Evolutionary conservation across 768 basidiomycete genomes (phyloP), one percentile per base, ranked within the genome.

Genomic region (Psilocybe tampanensis): DNA sequence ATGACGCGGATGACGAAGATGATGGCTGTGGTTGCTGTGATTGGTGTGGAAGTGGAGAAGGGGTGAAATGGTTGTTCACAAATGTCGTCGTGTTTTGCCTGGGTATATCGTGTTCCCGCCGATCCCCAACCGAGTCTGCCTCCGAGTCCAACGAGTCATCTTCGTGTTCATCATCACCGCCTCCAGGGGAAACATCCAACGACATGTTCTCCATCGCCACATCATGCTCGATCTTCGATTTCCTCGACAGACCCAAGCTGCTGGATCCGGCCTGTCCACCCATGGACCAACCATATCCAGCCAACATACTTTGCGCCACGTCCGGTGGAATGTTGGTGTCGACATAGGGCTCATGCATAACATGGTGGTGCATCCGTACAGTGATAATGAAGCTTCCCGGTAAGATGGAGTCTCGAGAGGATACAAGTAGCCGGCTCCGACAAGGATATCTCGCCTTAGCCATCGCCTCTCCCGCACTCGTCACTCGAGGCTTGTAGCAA

Each of bases 401-500:
- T 6, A 42, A 48, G 9, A 56, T 64, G 13, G 69, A 66, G 41
- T 80, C 74, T 3, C 77, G 65, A 8, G 77, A 80, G n/a, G 78
- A 74, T 22, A 81, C 76, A 52, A 80, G 69, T 18, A 81, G 72
- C 8, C 79, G 72, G 61, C 78, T 79, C 21, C 73, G 71, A 60
- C 80, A 81, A 13, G 78, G 71, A 64, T 69, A 82, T 24, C 79
- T 69, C 17, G 67, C 63, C 58, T 78, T 80, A 1, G 77, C 76
- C 58, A 78, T 67, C 2, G 64, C 62, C 26, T 75, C 72, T 29
- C 77, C 75, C 39, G 72, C 69, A 58, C 69, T 73, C 12, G 75
- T 70, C 23, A 70, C 63, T 32, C 74, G 72, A 1, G 76, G 72
- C 57, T 74, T 72, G 32, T 71, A 70, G 36, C 62, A 52, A 34